A percentile compares a stretch with the other conserved stretches of the same genome.
phyloP scores from a whole-genome alignment of 2,329 filamentous ascomycete species.

The Aspergillus viridinutans region DNA sequence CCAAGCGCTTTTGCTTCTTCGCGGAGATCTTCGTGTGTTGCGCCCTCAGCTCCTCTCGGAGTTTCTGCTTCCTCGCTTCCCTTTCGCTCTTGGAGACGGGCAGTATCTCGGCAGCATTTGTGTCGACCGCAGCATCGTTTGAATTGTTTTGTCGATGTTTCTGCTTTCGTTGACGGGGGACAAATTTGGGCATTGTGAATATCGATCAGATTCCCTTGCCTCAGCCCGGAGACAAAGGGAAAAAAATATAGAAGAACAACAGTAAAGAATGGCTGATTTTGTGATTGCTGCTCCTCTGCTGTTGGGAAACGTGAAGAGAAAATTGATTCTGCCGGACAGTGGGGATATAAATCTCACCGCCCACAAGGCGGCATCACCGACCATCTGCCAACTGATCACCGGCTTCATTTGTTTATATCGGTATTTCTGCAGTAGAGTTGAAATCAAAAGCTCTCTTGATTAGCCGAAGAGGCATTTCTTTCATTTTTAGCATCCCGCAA shows the following conservation, averaged over 20 bases:
- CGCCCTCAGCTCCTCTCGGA: slow-evolving; percentile 53
- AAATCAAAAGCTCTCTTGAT: not conserved
- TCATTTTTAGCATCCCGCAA: not conserved
- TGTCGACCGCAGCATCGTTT: slow-evolving; percentile 39
- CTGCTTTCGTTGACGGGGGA: slow-evolving; percentile 57
- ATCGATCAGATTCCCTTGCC: slow-evolving; percentile 3
- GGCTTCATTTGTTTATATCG: not conserved
- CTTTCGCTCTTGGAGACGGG: slow-evolving; percentile 50
- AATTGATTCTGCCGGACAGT: slow-evolving; percentile 5
- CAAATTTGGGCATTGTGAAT: slow-evolving; percentile 44
- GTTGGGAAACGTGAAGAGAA: slow-evolving; percentile 13
- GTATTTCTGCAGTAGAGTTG: not conserved
- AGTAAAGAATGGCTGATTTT: slow-evolving; percentile 4
- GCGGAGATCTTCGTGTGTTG: slow-evolving; percentile 54
- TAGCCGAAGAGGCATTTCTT: not conserved
- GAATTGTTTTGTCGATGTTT: slow-evolving; percentile 39
- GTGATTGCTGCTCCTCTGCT: not conserved
- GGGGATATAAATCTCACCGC: not conserved
- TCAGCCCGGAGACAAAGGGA: slow-evolving; percentile 11
- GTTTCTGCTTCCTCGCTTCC: slow-evolving; percentile 48
- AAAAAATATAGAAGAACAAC: slow-evolving; percentile 6
- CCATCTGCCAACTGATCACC: not conserved
- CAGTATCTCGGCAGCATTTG: slow-evolving; percentile 39
- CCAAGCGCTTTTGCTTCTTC: slow-evolving; percentile 65
- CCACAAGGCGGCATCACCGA: not conserved